Conservation (phyloP, 2,329 filamentous ascomycete genomes). For the Cordyceps cateniannulata region DNA sequence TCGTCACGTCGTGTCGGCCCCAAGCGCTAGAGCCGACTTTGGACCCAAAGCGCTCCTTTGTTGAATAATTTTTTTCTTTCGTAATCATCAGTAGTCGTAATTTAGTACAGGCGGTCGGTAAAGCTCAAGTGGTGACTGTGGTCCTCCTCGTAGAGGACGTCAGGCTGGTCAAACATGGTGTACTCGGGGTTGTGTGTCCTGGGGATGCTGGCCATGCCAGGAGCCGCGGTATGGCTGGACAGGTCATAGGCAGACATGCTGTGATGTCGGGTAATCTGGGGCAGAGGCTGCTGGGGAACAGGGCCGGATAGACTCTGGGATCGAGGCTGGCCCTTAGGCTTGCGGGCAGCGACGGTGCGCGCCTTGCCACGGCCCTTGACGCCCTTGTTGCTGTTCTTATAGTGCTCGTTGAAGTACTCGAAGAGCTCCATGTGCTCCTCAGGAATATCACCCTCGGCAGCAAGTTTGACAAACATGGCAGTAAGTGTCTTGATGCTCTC, state of each 20-base stretch:
- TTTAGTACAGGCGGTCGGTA: conserved; percentile 38
- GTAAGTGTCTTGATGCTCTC: conserved; percentile 66
- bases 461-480: conserved; percentile 59
- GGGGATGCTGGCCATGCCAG: conserved; percentile 22
- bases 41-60: background rate
- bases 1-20: conserved; percentile 6
- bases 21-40: background rate
- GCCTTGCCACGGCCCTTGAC: conserved; percentile 94
- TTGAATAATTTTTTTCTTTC: background rate
- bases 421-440: conserved; percentile 68
- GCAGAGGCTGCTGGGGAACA: conserved; percentile 22
- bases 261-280: conserved; percentile 24
- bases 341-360: conserved; percentile 49
- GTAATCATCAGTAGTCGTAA: conserved; percentile 8
- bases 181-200: conserved; percentile 31
- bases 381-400: conserved; percentile 97
- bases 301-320: conserved; percentile 18
- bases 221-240: conserved; percentile 21
- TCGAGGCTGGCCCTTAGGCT: conserved; percentile 22
- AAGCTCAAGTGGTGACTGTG: conserved; percentile 35
- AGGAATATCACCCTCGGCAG: conserved; percentile 50
- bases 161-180: conserved; percentile 41
- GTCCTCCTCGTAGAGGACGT: conserved; percentile 40
- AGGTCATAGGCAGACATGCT: conserved; percentile 28
- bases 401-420: conserved; percentile 79